Evolutionary conservation across 352 stramenopile genomes (phyloP), one percentile per base, ranked within the genome.

Genomic region (Phytophthora colocasiae): DNA sequence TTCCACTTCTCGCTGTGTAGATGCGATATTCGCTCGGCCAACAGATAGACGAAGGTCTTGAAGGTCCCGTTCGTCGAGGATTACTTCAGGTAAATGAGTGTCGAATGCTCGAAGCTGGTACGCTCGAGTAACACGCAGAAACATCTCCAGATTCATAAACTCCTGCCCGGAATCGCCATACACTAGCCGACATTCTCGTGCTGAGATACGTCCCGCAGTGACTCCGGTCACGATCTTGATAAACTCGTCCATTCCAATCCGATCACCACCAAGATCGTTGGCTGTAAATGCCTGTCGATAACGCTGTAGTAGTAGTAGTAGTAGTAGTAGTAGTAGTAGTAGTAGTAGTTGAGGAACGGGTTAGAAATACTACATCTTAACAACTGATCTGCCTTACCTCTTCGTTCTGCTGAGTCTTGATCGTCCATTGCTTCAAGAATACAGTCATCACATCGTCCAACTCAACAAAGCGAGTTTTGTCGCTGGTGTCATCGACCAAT

Each of bases 221-320:
- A 91, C 81, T 15, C 72, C 75, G n/a, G 69, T 89, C 9, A 92
- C 78, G 57, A 93, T 84, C 54, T 90, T 86, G 55, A 78, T 73
- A 46, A 93, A 93, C 64, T 91, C 77, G 11, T 92, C 81, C 54
- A 90, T 66, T 6, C 83, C 85, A 17, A 93, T 87, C 10, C 69
- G 75, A 44, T 80, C 66, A 24, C 77, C 77, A 15, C 77, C 73
- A 4, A 77, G 44, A 54, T 89, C 80, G 24, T 72, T 59, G 9
- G 62, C 45, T 24, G 64, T 62, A 51, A 93, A 87, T 15, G 78
- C 78, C 41, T 85, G 75, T 34, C 61, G 66, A 72, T 91, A 89
- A 10, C 67, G 76, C 75, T 87, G 48, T 22, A 22, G 22, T 22
- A 22, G 22, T 22, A 22, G 22, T 2, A 19, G 19, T 19, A 19